These are phyloP conservation scores for Venturiaceae sp. DNA, from an alignment of 2,329 filamentous ascomycete genomes.

Conservation along the genomic window DNA sequence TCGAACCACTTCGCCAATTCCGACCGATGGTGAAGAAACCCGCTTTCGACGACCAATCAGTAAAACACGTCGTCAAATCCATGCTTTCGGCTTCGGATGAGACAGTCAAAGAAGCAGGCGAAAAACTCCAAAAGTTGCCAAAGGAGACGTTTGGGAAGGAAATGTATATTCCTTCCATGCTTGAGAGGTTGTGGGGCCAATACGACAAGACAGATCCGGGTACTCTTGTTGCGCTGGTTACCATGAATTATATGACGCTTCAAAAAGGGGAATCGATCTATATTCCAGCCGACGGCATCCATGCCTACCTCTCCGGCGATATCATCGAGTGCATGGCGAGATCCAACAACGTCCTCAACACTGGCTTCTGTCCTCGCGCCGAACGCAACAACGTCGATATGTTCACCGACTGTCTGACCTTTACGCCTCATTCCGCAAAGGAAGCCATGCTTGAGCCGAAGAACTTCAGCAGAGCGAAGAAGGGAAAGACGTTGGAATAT, in stretches of 20 bases:
- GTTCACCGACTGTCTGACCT: constrained; percentile 54
- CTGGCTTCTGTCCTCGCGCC: constrained; percentile 60
- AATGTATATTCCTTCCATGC: constrained; percentile 52
- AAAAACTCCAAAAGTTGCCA: constrained; percentile 39
- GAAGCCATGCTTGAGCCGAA: constrained; percentile 46
- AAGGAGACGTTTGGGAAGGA: constrained; percentile 41
- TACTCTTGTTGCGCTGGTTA: constrained; percentile 56
- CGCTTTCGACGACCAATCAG: constrained; percentile 45
- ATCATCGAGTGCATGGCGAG: constrained; percentile 75
- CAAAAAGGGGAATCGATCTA: constrained; percentile 57
- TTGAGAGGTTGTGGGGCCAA: constrained; percentile 54
- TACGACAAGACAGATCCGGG: constrained; percentile 57
- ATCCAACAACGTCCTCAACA: constrained; percentile 65
- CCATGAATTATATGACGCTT: constrained; percentile 65
- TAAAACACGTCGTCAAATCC: constrained; percentile 45
- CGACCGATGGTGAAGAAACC: constrained; percentile 32
- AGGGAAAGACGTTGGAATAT: constrained; percentile 53
- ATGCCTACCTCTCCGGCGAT: constrained; percentile 63
- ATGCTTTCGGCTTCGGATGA: constrained; percentile 46
- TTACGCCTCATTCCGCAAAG: constrained; percentile 48
- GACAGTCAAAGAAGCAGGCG: constrained; percentile 43
- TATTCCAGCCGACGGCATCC: constrained; percentile 64
- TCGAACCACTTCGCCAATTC: constrained; percentile 46
- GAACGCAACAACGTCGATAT: constrained; percentile 55
- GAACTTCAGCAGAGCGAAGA: constrained; percentile 38